Base-by-base conservation (phyloP, 805 yeast genomes). In the Hanseniaspora lachancei region DNA sequence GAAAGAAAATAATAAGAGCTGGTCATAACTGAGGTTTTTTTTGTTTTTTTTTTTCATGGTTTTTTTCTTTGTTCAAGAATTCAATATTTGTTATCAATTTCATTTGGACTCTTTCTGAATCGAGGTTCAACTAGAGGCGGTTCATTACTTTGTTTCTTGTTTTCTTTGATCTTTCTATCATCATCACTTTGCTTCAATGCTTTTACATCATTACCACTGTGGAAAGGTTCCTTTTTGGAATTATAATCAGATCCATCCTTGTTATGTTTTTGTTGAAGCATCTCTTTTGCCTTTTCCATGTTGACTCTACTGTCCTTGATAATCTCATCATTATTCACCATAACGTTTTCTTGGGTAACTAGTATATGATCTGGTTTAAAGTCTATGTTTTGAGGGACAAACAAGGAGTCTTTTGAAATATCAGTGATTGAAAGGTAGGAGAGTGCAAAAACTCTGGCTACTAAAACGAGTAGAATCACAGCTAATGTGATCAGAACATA, bases 111-210 rank as follows among this genome's bases (percentile, higher is more conserved):
- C 20, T 49, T 55, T 46, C 41, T 55, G 16, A 55, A 55, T 21
- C 42, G 54, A 21, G 58, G 55, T 6, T 29, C 50, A 21, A 42
- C 35, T 9, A 39, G 8, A 7, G 12, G 9, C 34, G 34, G 35
- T 34, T 29, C 39, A 18, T 21, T 18, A 18, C 15, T 35, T 24
- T 29, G 9, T n/a, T 40, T 13, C 10, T 34, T 42, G 15, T 15
- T 23, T 27, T 23, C 16, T 16, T 39, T 49, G n/a, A 20, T 29
- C 9, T 49, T 49, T 20, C 48, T 29, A 6, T 38, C 49, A 12
- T 44, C 58, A 24, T 50, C 55, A 20, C 48, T 49, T 18, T 55
- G 58, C n/a, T 55, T 55, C 18, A 55, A 39, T 10, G 58, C 58
- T 10, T 49, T 49, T 1, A 55, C 16, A 34, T 55, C 55, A 36